phyloP scores from a whole-genome alignment of 768 basidiomycete genomes.

The Pleurotus eryngii region DNA sequence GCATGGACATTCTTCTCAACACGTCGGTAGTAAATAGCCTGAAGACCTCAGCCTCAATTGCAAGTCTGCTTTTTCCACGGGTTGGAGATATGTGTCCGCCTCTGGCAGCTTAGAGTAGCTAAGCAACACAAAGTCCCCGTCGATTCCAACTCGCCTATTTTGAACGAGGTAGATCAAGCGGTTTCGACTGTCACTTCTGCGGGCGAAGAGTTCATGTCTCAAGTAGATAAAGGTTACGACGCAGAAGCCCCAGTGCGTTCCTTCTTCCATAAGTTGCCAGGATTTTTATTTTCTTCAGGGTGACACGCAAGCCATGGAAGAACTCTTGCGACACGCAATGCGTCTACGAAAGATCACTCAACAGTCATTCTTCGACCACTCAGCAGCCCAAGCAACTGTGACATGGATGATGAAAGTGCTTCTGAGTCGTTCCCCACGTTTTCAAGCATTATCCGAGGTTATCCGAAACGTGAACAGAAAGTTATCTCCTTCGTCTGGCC shows the following conservation, averaged over 20 bases:
- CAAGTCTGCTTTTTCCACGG: background rate
- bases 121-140: background rate
- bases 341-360: slow-evolving; percentile 41
- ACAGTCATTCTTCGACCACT: slow-evolving; percentile 55
- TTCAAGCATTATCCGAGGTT: slow-evolving; percentile 27
- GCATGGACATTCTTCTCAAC: background rate
- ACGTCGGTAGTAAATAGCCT: background rate
- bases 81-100: background rate
- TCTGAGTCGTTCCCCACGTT: slow-evolving; percentile 27
- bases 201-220: background rate
- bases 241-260: background rate
- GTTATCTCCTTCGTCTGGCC: slow-evolving; percentile 65
- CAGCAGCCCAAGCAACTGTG: slow-evolving; percentile 56
- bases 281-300: slow-evolving; percentile 16
- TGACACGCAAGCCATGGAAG: slow-evolving; percentile 29
- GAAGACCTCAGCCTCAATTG: background rate
- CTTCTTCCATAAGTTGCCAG: background rate
- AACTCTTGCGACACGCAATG: slow-evolving; percentile 34
- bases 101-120: background rate
- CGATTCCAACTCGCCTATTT: background rate
- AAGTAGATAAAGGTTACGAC: background rate
- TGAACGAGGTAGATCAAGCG: background rate
- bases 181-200: too few relatives aligned
- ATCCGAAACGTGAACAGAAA: slow-evolving; percentile 39
- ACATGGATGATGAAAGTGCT: slow-evolving; percentile 48